phyloP scores from a whole-genome alignment of 2,329 filamentous ascomycete genomes.

The Xylaria sp. region DNA sequence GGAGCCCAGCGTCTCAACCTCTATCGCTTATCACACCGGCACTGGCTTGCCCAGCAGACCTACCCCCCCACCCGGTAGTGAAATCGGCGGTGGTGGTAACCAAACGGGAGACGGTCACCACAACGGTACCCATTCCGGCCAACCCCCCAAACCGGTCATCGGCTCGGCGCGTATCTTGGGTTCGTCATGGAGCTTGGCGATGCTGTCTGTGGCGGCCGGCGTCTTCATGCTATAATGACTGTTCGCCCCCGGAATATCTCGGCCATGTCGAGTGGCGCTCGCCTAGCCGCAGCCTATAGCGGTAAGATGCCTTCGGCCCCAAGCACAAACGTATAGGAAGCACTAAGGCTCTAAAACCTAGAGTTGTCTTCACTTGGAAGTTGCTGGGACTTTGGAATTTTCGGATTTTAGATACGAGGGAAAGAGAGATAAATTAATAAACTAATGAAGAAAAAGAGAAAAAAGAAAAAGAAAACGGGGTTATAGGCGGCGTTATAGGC shows the following conservation, averaged over 20 bases:
- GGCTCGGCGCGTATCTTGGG: conserved; percentile 3
- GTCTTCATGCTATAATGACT: conserved; percentile 18
- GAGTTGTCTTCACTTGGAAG: too few relatives aligned
- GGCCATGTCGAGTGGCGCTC: neutral
- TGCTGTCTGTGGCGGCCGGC: neutral
- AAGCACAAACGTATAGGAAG: neutral
- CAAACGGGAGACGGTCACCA: neutral
- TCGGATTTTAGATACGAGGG: neutral
- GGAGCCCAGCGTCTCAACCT: conserved; percentile 14
- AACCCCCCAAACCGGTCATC: conserved; percentile 5
- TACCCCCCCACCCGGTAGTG: neutral
- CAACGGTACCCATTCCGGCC: conserved; percentile 5
- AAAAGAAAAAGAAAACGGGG: too few relatives aligned
- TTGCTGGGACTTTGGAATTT: neutral
- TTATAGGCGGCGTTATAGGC: neutral
- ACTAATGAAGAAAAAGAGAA: neutral
- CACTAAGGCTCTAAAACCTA: neutral
- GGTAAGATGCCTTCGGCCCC: neutral
- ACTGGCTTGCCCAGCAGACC: neutral
- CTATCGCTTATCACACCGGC: conserved; percentile 16
- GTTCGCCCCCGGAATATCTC: too few relatives aligned
- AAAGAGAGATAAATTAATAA: neutral
- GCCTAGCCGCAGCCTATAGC: neutral
- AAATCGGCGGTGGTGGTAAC: neutral
- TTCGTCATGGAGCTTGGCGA: neutral